Base-by-base conservation (phyloP, 768 basidiomycete species). In the Agaricus bisporus region DNA sequence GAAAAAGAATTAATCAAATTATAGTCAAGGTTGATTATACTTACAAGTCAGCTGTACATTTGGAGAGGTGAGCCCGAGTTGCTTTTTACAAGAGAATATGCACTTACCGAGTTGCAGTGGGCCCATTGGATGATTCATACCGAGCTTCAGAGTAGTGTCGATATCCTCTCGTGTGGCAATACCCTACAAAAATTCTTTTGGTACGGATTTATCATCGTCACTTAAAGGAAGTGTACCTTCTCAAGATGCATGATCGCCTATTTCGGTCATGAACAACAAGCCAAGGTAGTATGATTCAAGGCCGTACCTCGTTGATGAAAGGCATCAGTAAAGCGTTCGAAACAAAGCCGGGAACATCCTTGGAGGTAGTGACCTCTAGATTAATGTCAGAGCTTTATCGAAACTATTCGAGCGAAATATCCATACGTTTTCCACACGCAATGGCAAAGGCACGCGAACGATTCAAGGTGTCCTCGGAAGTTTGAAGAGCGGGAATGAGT, bases 111-210 rank as follows among this genome's bases (percentile, higher is more conserved):
- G 79, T 61, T 93, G 90, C 5, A 97, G 70, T 2, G 94, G 94
- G 3, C 95, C 94, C 89, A 97, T 95, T 3, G 93, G 92, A 63
- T 94, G 90, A 58, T 85, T 85, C 91, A 95, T 95, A 32, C 95
- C 95, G 18, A 98, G 74, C 64, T 85, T 88, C 47, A 98, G 80
- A 0, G 94, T 98, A 60, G 86, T 93, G 70, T 98, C 95, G 55
- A 98, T 97, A 64, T 98, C 93, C 48, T 97, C 92, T 18, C 89
- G 82, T 2, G 89, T 91, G 1, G 93, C 95, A n/a, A 85, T 80
- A 1, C 94, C 95, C 87, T 91, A 54, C 20, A 5, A 14, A n/a
- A 37, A 41, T 5, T 15, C 48, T 17, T 11, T 44, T 11, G 38
- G 29, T 14, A 22, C 14, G 11, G 29, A 10, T 2, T 29, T 4